A percentile compares a stretch with the other conserved stretches of the same genome.
Conservation (phyloP, 2,329 filamentous ascomycete genomes). For the Pseudogymnoascus sp. region DNA sequence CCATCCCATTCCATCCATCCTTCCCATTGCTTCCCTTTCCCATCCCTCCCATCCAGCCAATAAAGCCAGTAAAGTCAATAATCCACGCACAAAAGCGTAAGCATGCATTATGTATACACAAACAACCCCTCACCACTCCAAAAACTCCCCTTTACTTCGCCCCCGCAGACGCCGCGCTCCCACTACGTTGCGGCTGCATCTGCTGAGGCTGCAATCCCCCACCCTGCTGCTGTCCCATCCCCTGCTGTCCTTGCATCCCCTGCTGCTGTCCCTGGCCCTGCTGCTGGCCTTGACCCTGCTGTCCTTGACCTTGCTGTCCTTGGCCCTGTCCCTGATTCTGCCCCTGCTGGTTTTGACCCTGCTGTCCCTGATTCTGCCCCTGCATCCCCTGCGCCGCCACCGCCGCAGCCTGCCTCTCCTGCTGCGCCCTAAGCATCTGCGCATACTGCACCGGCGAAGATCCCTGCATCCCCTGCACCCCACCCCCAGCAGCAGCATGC, state of each 20-base stretch:
- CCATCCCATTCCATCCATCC: not conserved
- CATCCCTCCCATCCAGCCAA: not conserved
- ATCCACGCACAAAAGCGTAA: not conserved
- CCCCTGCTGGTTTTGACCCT: slow-evolving; percentile 20
- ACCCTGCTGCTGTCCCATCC: slow-evolving; percentile 16
- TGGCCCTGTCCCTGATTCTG: slow-evolving; percentile 23
- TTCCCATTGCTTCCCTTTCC: not conserved
- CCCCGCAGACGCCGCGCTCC: not conserved
- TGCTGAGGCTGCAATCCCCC: slow-evolving; percentile 14
- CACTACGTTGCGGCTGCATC: slow-evolving; percentile 14
- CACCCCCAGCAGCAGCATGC: slow-evolving; percentile 32
- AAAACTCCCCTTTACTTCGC: not conserved
- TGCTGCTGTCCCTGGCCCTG: slow-evolving; percentile 20
- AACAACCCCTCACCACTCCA: not conserved
- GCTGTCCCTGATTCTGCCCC: slow-evolving; percentile 18
- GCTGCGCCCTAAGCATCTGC: slow-evolving; percentile 46
- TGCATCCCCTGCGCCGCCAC: slow-evolving; percentile 20
- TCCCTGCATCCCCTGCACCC: slow-evolving; percentile 32
- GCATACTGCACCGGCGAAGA: slow-evolving; percentile 40
- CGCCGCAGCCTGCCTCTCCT: slow-evolving; percentile 32
- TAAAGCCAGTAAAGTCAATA: not conserved
- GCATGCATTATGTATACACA: not conserved
- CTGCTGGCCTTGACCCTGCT: slow-evolving; percentile 35
- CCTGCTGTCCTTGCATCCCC: slow-evolving; percentile 11
- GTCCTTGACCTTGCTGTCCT: slow-evolving; percentile 31